Percentiles rank a stretch among this genome's conserved stretches.
Conservation (phyloP, 345 rosid species). For the Brassica juncea region DNA sequence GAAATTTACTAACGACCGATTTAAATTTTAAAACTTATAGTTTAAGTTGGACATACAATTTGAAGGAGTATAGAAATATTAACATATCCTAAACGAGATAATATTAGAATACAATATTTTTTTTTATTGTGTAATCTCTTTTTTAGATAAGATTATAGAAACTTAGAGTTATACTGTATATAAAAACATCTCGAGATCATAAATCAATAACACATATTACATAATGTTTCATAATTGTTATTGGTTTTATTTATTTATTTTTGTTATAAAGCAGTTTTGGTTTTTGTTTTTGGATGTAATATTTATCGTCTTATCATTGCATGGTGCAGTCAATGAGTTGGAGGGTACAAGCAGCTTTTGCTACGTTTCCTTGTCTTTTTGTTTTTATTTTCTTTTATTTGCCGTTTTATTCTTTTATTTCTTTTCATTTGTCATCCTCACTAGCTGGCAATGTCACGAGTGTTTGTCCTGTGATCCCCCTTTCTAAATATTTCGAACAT, state of each 20-base stretch:
- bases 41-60: no score
- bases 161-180: no score
- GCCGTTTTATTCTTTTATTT: constrained; percentile 41
- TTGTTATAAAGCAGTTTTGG: not conserved
- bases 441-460: constrained; percentile 52
- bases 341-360: constrained; percentile 47
- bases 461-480: constrained; percentile 44
- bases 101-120: no score
- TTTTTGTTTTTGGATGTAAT: constrained; percentile 47
- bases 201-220: no score
- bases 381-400: constrained; percentile 45
- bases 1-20: no score
- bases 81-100: no score
- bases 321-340: constrained; percentile 46
- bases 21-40: no score
- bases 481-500: constrained; percentile 37
- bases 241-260: not conserved
- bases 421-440: constrained; percentile 44
- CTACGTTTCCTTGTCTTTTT: constrained; percentile 44
- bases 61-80: no score
- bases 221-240: not conserved
- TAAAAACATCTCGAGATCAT: no score
- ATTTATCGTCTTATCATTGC: constrained; percentile 50
- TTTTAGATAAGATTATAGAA: no score
- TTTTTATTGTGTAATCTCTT: no score